Evolutionary conservation across 495 filamentous ascomycete genomes (phyloP), one percentile per base, ranked within the genome.

Genomic region (Hypoxylon cercidicola): DNA sequence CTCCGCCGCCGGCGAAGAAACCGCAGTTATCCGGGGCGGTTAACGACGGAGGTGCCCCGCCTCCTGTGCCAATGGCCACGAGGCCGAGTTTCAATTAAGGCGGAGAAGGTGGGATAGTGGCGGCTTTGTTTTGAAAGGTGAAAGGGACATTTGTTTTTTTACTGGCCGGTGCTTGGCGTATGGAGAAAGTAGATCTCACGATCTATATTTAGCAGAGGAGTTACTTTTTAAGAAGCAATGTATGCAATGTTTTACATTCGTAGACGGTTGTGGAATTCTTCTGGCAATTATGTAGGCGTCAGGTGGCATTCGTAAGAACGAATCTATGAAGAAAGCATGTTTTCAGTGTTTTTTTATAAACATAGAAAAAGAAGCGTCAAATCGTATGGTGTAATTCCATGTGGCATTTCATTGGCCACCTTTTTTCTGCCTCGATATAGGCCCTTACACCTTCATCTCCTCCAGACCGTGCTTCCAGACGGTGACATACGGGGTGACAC

Each of bases 381-480:
- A 28, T 68, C 64, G 54, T 68, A n/a, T 50, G 47, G 58, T 56
- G 34, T 53, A 21, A 37, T 43, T 67, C n/a, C 58, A 48, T 60
- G 48, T 51, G 49, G 52, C 43, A 53, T n/a, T 58, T 63, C 64
- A 37, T 62, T 30, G 57, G 32, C 21, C 39, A 9, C 21, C 47
- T 59, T 60, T 54, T 35, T 43, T 9, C 15, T 41, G 47, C 45
- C 45, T 16, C 34, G 45, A 62, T 43, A 32, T 52, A 47, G 39
- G 44, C 45, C n/a, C 11, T 87, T 92, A 99, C 62, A 98, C 94
- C 88, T 99, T 99, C 84, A 87, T 86, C 83, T 89, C 90, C 63
- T 80, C 84, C 69, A 99, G 82, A 68, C 95, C 96, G 78, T 97
- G 89, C 87, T 97, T 97, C 96, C 95, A 99, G 83, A 96, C 81